A percentile compares a stretch with the other conserved stretches of the same genome.
Evolutionary conservation across 2,329 filamentous ascomycete genomes (phyloP).

Genomic region (Paraphaeosphaeria sporulosa): DNA sequence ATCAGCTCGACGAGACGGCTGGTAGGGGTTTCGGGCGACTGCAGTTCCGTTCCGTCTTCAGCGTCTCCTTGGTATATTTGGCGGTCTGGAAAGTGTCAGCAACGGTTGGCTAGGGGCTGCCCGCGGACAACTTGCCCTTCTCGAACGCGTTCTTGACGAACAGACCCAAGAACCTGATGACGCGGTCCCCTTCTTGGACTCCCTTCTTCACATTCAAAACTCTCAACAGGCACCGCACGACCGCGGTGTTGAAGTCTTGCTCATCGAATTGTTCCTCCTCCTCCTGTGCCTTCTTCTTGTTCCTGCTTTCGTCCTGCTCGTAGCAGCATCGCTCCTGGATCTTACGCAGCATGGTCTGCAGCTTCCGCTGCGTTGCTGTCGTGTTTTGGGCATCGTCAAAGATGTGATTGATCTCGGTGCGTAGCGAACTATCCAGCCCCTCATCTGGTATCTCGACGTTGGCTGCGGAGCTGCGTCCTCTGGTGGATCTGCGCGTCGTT

Average conservation of each 20-base stretch:
- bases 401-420: conserved; percentile 71
- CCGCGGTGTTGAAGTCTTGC: conserved; percentile 85
- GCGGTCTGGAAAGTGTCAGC: conserved; percentile 35
- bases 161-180: conserved; percentile 84
- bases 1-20: conserved; percentile 79
- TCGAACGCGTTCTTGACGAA: conserved; percentile 77
- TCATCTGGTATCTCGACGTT: conserved; percentile 70
- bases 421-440: conserved; percentile 72
- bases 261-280: conserved; percentile 77
- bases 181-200: conserved; percentile 84
- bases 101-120: neutral
- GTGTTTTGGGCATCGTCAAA: conserved; percentile 78
- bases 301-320: conserved; percentile 59
- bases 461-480: conserved; percentile 49
- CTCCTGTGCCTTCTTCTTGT: conserved; percentile 48
- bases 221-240: conserved; percentile 81
- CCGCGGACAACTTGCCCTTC: conserved; percentile 55
- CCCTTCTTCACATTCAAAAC: conserved; percentile 90
- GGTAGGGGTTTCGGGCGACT: conserved; percentile 82
- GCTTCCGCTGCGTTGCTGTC: conserved; percentile 87
- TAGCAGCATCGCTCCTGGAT: conserved; percentile 84
- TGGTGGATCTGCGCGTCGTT: conserved; percentile 53
- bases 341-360: conserved; percentile 86
- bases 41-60: conserved; percentile 73
- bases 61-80: conserved; percentile 57